Evolutionary conservation across 148 eudicot species (phyloP).

Genomic region (Bassia scoparia): DNA sequence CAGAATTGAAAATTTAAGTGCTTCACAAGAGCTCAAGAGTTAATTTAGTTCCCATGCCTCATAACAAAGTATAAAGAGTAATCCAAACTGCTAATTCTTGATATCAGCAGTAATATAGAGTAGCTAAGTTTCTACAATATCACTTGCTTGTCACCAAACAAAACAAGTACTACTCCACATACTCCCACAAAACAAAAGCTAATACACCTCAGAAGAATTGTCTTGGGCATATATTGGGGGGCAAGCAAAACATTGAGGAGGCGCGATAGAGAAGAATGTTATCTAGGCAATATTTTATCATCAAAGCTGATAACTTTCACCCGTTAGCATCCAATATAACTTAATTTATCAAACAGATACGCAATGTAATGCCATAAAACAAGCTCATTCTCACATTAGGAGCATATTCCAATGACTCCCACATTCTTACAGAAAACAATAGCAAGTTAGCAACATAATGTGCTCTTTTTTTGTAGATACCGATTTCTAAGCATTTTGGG

Average conservation of each 20-base stretch:
- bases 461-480: background rate
- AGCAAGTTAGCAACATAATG: background rate
- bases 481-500: background rate
- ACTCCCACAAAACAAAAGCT: background rate
- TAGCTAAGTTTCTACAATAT: background rate
- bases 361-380: background rate
- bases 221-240: background rate
- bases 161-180: background rate
- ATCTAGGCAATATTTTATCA: too few relatives aligned
- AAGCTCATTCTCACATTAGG: background rate
- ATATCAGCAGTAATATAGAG: background rate
- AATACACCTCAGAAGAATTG: background rate
- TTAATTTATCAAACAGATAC: background rate
- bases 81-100: background rate
- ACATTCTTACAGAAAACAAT: background rate
- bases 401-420: background rate
- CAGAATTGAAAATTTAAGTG: background rate
- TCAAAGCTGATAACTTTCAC: too few relatives aligned
- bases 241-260: background rate
- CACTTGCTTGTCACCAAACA: background rate
- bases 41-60: background rate
- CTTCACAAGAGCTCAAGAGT: background rate
- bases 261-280: background rate
- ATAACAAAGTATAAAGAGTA: background rate
- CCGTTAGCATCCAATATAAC: background rate